Evolutionary conservation across 257 asterid genomes (phyloP).

Genomic region (Plectranthus barbatus): DNA sequence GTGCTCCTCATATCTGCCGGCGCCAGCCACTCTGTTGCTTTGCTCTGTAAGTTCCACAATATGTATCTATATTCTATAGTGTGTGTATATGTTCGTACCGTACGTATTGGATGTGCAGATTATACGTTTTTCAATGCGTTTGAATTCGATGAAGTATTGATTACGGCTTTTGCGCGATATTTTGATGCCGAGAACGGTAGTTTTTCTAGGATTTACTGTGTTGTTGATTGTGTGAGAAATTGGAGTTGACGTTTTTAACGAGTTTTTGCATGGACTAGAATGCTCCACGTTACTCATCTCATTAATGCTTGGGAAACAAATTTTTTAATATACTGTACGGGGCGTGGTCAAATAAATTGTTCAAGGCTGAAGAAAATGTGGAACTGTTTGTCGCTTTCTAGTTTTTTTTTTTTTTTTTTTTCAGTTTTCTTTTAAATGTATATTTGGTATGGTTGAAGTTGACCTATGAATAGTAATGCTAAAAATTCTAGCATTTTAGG

Average conservation of each 20-base stretch:
- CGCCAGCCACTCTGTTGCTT: slow-evolving; percentile 96
- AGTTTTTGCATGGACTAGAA: slow-evolving; percentile 35
- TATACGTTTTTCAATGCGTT: slow-evolving; percentile 4
- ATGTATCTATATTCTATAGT: background rate
- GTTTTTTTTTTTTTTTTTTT: background rate
- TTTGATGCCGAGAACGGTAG: background rate
- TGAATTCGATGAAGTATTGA: background rate
- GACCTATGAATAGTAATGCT: background rate
- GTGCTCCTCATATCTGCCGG: slow-evolving; percentile 84
- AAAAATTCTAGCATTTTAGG: background rate
- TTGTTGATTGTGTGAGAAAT: slow-evolving; percentile 1
- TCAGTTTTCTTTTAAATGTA: background rate
- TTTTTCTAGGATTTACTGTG: background rate
- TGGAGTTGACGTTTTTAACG: slow-evolving; percentile 11
- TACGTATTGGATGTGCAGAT: background rate
- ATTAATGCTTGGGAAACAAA: background rate
- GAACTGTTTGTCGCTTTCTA: background rate
- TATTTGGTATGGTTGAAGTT: background rate
- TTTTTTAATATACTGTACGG: background rate
- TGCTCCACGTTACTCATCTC: slow-evolving; percentile 45
- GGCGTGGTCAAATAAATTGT: background rate
- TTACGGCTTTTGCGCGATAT: background rate
- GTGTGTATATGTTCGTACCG: background rate
- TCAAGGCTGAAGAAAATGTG: background rate
- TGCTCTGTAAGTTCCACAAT: slow-evolving; percentile 57